Conservation (phyloP, 495 filamentous ascomycete genomes). For the Aspergillus incahuasiensis region DNA sequence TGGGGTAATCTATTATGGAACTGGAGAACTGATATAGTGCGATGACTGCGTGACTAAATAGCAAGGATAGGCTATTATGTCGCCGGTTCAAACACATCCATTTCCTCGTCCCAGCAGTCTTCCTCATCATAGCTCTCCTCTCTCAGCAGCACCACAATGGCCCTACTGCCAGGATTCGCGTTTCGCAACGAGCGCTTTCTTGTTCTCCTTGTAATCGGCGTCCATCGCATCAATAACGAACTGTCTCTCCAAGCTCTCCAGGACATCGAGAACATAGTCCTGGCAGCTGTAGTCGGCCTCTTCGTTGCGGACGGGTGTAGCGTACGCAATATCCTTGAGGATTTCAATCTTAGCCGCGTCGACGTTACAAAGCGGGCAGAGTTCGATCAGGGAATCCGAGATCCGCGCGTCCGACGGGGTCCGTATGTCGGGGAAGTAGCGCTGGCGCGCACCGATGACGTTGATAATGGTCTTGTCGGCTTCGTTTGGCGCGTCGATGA, state of each 20-base stretch:
- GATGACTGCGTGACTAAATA: background rate
- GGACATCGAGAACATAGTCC: background rate
- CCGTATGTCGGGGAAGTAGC: background rate
- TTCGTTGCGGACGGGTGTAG: background rate
- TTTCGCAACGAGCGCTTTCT: background rate
- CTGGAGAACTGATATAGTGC: background rate
- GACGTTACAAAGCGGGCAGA: background rate
- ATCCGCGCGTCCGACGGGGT: background rate
- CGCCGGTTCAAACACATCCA: too few relatives aligned
- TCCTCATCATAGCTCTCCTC: too few relatives aligned
- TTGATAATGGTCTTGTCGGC: background rate
- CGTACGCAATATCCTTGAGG: background rate
- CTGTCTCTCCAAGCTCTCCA: background rate
- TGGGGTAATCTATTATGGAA: constrained; percentile 1
- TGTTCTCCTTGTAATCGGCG: background rate
- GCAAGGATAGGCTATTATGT: background rate
- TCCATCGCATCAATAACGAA: background rate
- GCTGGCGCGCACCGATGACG: background rate
- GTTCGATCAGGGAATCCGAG: background rate
- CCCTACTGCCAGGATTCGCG: background rate
- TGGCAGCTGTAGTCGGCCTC: background rate
- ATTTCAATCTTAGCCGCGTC: background rate
- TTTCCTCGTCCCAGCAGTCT: too few relatives aligned
- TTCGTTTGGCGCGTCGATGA: background rate
- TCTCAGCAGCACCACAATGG: too few relatives aligned